Conservation (phyloP, 306 rosid species). For the Sechiopsis laciniata region DNA sequence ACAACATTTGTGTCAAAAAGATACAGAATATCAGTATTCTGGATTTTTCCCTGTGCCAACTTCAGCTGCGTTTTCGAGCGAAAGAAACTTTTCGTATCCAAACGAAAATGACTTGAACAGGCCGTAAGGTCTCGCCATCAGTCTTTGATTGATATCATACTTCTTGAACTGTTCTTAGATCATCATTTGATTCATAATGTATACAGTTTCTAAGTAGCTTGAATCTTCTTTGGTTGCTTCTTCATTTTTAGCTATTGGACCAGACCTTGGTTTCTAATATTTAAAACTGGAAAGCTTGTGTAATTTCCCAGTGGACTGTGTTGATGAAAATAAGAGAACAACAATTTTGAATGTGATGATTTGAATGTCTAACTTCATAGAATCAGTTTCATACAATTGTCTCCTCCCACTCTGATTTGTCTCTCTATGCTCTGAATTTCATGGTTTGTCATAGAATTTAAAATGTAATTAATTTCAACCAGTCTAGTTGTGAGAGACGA, state of each 20-base stretch:
- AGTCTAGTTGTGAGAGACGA: too few species aligned
- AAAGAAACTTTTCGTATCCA: constrained; percentile 39
- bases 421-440: too few species aligned
- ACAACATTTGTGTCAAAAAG: constrained; percentile 47
- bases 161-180: neutral
- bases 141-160: neutral
- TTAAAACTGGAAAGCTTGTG: neutral
- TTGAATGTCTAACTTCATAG: neutral
- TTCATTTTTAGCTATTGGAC: neutral
- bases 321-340: neutral
- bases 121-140: constrained; percentile 25
- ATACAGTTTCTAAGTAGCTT: neutral
- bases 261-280: neutral
- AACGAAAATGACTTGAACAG: constrained; percentile 35
- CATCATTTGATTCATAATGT: neutral
- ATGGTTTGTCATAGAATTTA: too few species aligned
- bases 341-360: neutral
- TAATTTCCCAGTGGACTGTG: neutral
- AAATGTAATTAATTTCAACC: too few species aligned
- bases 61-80: constrained; percentile 26
- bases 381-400: neutral
- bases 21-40: constrained; percentile 38
- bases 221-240: neutral
- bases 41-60: constrained; percentile 48
- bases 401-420: too few species aligned